Evolutionary conservation across 495 filamentous ascomycete species (phyloP).

Genomic region (Staphylotrichum tortipilum): DNA sequence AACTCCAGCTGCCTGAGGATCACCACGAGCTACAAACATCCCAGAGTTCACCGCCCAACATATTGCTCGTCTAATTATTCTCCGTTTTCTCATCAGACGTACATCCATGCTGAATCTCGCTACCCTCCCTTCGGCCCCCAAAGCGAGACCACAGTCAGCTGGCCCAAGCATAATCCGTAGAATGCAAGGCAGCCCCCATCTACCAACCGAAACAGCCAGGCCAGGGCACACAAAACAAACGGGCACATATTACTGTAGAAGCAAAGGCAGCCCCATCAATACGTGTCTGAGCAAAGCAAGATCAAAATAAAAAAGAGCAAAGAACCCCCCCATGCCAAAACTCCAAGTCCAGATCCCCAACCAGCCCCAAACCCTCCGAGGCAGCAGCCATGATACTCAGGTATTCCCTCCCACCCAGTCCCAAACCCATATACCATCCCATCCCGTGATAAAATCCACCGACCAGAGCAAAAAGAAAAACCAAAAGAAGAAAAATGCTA

Average conservation of each 20-base stretch:
- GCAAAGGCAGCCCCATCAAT: not conserved
- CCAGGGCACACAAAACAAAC: too few relatives aligned
- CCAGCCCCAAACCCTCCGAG: not conserved
- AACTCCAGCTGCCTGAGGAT: too few relatives aligned
- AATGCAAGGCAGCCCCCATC: too few relatives aligned
- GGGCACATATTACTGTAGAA: not conserved
- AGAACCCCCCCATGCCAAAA: not conserved
- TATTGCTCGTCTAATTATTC: too few relatives aligned
- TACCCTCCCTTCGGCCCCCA: too few relatives aligned
- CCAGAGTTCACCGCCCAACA: too few relatives aligned
- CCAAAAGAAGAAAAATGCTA: conserved; percentile 1
- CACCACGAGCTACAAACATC: too few relatives aligned
- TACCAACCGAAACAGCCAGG: too few relatives aligned
- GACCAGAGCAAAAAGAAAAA: not conserved
- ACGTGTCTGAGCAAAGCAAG: not conserved
- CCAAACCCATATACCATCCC: not conserved
- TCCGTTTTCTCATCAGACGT: too few relatives aligned
- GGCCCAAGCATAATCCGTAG: too few relatives aligned
- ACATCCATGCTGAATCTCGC: too few relatives aligned
- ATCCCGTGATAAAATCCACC: not conserved
- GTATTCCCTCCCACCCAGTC: not conserved
- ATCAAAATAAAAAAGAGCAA: not conserved
- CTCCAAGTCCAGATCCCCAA: conserved; percentile 1
- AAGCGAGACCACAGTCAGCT: too few relatives aligned
- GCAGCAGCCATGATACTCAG: not conserved